Base-by-base conservation (phyloP, 768 basidiomycete genomes). In the Austroboletus eburneus region DNA sequence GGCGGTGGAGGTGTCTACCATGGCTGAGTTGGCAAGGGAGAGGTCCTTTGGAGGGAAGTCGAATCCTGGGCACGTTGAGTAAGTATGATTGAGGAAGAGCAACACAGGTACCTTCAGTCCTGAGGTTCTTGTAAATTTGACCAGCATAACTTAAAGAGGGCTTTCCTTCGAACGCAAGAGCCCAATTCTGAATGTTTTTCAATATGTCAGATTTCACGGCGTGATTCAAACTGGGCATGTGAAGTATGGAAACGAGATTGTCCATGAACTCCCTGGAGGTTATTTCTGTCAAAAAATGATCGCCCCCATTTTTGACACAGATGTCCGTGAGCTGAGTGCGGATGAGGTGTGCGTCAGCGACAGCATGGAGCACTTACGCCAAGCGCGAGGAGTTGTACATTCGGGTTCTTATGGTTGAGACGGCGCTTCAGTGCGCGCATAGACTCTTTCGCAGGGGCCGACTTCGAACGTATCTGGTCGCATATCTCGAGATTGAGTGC, bases 301-400 rank as follows among this genome's bases (percentile, higher is more conserved):
- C 92, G 0, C 96, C 96, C 9, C 91, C 92, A 59, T 99, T 99
- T 83, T 99, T 99, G 65, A 98, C 78, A 59, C 91, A 93, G 9
- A 84, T 75, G 66, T 98, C 96, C 39, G 88, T 83, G 40, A 97
- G 74, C 88, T 95, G 62, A 4, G 3, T 30, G 34, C 9, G 27
- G 24, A 21, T 57, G 40, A 48, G 44, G 42, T 25, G 39, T 46
- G 33, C 4, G 41, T 37, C 25, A n/a, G 12, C n/a, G 12, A 14
- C 5, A 1, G n/a, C 21, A 8, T 21, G 25, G 27, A 39, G 8
- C 32, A 77, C 90, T 59, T 63, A 95, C 93, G 10, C 79, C 74
- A 12, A 96, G 76, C n/a, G 91, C 81, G 48, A 93, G 73, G 24
- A 94, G 73, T 67, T 93, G 91, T 8, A 95, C 93, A 57, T 98